Evolutionary conservation across 208 protist species (phyloP), one percentile per base, ranked within the genome.

Genomic region (Crithidia bombi): DNA sequence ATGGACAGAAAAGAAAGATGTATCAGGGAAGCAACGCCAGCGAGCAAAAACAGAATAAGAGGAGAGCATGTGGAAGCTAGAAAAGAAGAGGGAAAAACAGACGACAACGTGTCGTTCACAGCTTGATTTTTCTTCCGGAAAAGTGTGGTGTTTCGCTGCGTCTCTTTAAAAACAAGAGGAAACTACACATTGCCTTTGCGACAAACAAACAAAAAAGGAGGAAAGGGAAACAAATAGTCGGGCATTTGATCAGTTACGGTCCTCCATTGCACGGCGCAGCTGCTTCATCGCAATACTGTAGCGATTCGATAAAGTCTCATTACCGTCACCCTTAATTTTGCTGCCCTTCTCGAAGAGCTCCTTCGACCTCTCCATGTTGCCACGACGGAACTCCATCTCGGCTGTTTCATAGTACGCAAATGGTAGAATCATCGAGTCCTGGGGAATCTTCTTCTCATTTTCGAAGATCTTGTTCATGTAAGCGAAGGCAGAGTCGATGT

Each of bases 231-330:
- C 32, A 59, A 25, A 5, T 59, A 21, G 43, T 47, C 43, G n/a
- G n/a, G 32, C 52, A 28, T 25, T 21, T 51, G 30, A 7, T 30
- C 25, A 65, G 21, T 78, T 78, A 35, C 33, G n/a, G 32, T 78
- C 75, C 30, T 79, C 65, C 78, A 91, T 90, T 2, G 52, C 54
- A 28, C 82, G 84, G 69, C 90, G 90, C 56, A 97, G 80, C 67
- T 95, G 92, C 70, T 93, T 94, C 76, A 95, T 86, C 35, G 88
- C 92, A 63, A 94, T 93, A 65, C 67, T 85, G 79, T 94, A 97
- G 49, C 92, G 78, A 66, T 97, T 97, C 41, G 82, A 50, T 19
- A 97, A 70, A 14, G 92, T 97, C 44, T 97, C 92, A 62, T 94
- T 95, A 44, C 90, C 87, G 69, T 95, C 89, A n/a, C 92, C 92